A percentile compares a stretch with the other conserved stretches of the same genome.
Conservation (phyloP, 2,329 filamentous ascomycete genomes). For the Pyricularia sp. region DNA sequence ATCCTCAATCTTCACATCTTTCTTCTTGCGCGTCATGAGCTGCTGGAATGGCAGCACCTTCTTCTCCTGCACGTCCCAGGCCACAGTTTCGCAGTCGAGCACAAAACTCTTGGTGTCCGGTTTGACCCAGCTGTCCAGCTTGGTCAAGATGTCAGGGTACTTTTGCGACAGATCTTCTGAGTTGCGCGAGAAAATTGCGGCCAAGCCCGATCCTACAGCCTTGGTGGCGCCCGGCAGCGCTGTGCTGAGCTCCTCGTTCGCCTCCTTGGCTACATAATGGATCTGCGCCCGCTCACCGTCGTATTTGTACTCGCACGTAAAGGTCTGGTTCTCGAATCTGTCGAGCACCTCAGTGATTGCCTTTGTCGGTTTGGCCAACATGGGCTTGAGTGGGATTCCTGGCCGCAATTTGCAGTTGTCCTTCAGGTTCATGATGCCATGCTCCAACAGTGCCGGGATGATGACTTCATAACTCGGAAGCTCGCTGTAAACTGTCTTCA, state of each 20-base stretch:
- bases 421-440: constrained; percentile 71
- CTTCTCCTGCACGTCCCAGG: constrained; percentile 89
- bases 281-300: constrained; percentile 98
- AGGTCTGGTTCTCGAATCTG: constrained; percentile 86
- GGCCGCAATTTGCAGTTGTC: constrained; percentile 85
- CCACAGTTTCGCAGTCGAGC: constrained; percentile 95
- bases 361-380: constrained; percentile 97
- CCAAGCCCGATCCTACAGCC: constrained; percentile 58
- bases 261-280: constrained; percentile 81
- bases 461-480: constrained; percentile 92
- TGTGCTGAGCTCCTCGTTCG: constrained; percentile 54
- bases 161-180: constrained; percentile 96
- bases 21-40: constrained; percentile 94
- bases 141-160: constrained; percentile 87
- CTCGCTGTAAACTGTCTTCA: constrained; percentile 91
- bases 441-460: constrained; percentile 73
- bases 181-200: constrained; percentile 93
- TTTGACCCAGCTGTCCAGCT: constrained; percentile 82
- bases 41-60: constrained; percentile 96
- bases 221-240: constrained; percentile 46
- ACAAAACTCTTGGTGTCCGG: constrained; percentile 86
- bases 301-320: constrained; percentile 99
- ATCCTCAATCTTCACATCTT: constrained; percentile 90
- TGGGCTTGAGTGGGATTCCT: constrained; percentile 90
- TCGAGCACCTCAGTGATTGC: constrained; percentile 96